Evolutionary conservation across 345 rosid genomes (phyloP), one percentile per base, ranked within the genome.

Genomic region (Corymbia maculata): DNA sequence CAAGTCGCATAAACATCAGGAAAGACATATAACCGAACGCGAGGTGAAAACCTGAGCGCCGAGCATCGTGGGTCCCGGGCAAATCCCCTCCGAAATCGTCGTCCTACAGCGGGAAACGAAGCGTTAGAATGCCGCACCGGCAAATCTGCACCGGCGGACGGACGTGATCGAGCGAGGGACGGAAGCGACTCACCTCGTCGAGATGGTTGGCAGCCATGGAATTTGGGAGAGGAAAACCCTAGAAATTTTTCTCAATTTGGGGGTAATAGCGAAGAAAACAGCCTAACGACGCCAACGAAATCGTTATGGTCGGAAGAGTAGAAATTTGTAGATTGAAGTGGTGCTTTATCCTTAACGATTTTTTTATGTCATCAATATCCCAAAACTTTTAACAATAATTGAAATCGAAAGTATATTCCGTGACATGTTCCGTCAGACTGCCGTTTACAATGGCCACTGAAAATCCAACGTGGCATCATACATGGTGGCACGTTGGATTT

Each of bases 31-130:
- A 24, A 53, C 9, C 47, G 42, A 13, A 52, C n/a, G 79, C 85
- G 61, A 80, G 55, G 28, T 22, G 15, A 30, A 36, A 75, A 97
- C 98, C 98, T 92, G 99, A 89, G 89, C 91, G 92, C 87, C 92
- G 90, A 26, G 90, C 28, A 66, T 89, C 91, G 86, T 94, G 93
- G 68, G 88, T 88, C 49, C 94, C 95, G 6, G 95, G 80, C 89
- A 92, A 94, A 89, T 97, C 99, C 21, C 98, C 97, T 9, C 98
- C 99, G 87, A 97, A 97, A 92, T 95, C 99, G 91, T 97, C 99
- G 86, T 97, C 99, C 93, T 96, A 85, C 82, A 19, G 13, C 26
- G 21, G 42, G 49, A 75, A 36, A 75, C 49, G 49, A 75, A 42
- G 0, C 82, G 9, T 42, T 9, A 75, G 82, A 19, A 19, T 19